Evolutionary conservation across 2,329 filamentous ascomycete species (phyloP).

Genomic region (Cercospora zeina): DNA sequence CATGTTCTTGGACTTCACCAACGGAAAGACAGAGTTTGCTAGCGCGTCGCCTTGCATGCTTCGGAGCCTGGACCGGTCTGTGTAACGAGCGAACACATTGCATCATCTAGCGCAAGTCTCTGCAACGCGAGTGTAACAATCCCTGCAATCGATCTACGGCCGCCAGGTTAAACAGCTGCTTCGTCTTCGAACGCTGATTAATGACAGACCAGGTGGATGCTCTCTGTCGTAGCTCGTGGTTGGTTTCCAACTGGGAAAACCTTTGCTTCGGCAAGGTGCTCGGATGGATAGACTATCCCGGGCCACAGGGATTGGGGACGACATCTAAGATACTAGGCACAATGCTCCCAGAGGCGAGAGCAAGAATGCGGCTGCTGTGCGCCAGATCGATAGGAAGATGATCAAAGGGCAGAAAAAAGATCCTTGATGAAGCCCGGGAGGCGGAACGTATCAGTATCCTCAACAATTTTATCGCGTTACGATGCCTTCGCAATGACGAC

Average conservation of each 20-base stretch:
- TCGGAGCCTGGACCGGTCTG: constrained; percentile 1
- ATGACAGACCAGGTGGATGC: neutral
- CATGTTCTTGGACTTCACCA: neutral
- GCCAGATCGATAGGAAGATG: neutral
- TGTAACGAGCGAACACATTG: constrained; percentile 1
- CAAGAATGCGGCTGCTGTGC: neutral
- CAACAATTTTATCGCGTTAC: no score
- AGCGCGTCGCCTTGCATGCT: constrained; percentile 2
- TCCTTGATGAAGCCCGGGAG: no score
- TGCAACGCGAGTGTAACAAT: neutral
- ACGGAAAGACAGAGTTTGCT: constrained; percentile 9
- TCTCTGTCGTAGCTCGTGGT: neutral
- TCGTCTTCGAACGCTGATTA: constrained; percentile 3
- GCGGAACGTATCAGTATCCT: no score
- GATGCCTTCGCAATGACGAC: no score
- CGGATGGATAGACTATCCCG: neutral
- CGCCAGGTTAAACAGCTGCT: no score
- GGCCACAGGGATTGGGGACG: neutral
- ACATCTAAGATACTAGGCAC: neutral
- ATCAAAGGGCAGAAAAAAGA: no score
- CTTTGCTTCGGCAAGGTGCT: neutral
- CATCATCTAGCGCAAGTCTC: constrained; percentile 13
- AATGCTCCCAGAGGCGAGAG: neutral
- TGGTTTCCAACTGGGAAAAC: neutral
- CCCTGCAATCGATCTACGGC: neutral